Evolutionary conservation across 2,329 filamentous ascomycete genomes (phyloP).

Genomic region (Ophiostoma perfectum): DNA sequence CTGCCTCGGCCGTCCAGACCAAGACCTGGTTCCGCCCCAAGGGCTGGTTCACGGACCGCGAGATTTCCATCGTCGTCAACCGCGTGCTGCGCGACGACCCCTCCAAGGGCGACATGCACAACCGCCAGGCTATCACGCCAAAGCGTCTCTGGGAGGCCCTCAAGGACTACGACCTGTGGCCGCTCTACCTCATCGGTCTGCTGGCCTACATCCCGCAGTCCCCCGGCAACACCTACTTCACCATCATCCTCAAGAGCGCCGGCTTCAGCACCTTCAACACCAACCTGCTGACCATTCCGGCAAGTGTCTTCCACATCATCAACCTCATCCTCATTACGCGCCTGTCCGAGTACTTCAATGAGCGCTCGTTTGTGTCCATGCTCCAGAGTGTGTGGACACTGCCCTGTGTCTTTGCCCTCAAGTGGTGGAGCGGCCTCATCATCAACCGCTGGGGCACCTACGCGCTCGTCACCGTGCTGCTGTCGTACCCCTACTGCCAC

Average conservation of each 20-base stretch:
- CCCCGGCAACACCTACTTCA: slow-evolving; percentile 22
- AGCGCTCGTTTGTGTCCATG: slow-evolving; percentile 39
- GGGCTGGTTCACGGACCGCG: slow-evolving; percentile 55
- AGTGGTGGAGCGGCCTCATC: slow-evolving; percentile 39
- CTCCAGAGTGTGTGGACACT: slow-evolving; percentile 48
- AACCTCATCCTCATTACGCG: slow-evolving; percentile 48
- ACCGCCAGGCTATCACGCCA: slow-evolving; percentile 49
- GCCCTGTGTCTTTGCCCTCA: slow-evolving; percentile 44
- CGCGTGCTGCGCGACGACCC: slow-evolving; percentile 53
- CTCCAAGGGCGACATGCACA: slow-evolving; percentile 54
- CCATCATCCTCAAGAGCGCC: slow-evolving; percentile 23
- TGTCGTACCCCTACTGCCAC: slow-evolving; percentile 45
- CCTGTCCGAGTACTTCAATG: slow-evolving; percentile 46
- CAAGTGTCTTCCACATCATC: slow-evolving; percentile 44
- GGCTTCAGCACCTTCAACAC: slow-evolving; percentile 25
- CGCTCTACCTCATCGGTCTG: slow-evolving; percentile 25
- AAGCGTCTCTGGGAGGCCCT: slow-evolving; percentile 26
- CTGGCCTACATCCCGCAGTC: slow-evolving; percentile 19
- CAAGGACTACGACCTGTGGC: slow-evolving; percentile 26
- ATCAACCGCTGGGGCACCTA: slow-evolving; percentile 47
- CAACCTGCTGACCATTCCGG: slow-evolving; percentile 26
- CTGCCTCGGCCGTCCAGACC: slow-evolving; percentile 39
- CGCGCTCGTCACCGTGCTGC: slow-evolving; percentile 40
- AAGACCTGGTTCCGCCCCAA: slow-evolving; percentile 35
- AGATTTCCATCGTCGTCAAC: slow-evolving; percentile 55